These are phyloP conservation scores for Nicotiana undulata DNA, from an alignment of 257 asterid genomes.

Conservation along the genomic window DNA sequence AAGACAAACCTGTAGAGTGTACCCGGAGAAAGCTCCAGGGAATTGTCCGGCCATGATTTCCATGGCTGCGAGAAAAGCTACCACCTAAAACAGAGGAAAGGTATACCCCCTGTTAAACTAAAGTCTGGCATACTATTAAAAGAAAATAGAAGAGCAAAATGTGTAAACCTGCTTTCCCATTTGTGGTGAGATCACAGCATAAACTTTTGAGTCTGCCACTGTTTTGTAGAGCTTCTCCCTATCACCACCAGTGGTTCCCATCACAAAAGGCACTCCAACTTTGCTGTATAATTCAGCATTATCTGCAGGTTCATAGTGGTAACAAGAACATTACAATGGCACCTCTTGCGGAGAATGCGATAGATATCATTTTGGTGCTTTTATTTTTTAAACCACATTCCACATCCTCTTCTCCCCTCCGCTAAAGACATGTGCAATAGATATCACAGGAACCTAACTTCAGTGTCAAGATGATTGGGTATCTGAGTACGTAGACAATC, in stretches of 20 bases:
- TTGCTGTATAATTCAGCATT: slow-evolving; percentile 83
- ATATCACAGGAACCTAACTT: background rate
- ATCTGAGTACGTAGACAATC: background rate
- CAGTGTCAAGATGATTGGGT: background rate
- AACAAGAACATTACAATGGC: background rate
- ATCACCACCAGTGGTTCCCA: slow-evolving; percentile 99
- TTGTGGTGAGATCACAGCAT: slow-evolving; percentile 99
- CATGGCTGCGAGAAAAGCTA: slow-evolving; percentile 95
- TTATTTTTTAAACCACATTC: background rate
- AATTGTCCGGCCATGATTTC: slow-evolving; percentile 86
- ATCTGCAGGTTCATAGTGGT: slow-evolving; percentile 26
- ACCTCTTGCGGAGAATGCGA: background rate
- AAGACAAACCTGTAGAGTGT: slow-evolving; percentile 54
- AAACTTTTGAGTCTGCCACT: slow-evolving; percentile 56
- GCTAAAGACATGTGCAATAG: background rate
- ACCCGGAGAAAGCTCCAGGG: slow-evolving; percentile 98
- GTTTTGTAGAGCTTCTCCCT: slow-evolving; percentile 77
- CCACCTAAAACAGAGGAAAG: slow-evolving; percentile 47
- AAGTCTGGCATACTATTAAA: background rate
- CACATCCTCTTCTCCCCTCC: background rate
- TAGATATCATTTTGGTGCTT: background rate
- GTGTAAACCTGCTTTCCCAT: slow-evolving; percentile 93
- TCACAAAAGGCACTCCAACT: slow-evolving; percentile 93
- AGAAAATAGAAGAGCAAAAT: background rate
- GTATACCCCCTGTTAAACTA: slow-evolving; percentile 1